These are phyloP conservation scores for Penicillium aurantiogriseum DNA, from an alignment of 2,329 filamentous ascomycete genomes.

Conservation along the genomic window DNA sequence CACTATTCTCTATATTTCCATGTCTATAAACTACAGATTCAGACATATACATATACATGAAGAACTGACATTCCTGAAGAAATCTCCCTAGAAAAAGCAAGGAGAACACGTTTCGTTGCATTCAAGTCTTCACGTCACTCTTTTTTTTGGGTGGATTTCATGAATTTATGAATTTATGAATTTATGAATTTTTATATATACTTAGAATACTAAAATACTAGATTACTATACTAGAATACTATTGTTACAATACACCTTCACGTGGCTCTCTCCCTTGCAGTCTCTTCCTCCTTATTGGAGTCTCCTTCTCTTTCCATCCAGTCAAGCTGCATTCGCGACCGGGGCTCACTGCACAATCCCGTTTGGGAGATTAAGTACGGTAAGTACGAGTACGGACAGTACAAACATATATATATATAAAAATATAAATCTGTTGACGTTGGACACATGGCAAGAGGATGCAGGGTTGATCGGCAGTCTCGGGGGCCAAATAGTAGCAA, in stretches of 20 bases:
- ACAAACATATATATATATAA: neutral
- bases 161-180: too few species aligned
- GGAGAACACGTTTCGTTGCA: conserved; percentile 9
- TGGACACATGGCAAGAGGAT: conserved; percentile 19
- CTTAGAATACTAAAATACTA: neutral
- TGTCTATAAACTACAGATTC: too few species aligned
- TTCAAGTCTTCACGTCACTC: conserved; percentile 7
- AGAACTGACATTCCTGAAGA: neutral
- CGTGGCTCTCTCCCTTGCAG: conserved; percentile 8
- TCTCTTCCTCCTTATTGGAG: neutral
- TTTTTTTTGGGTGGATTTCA: neutral
- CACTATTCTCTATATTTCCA: too few species aligned
- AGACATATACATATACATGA: neutral
- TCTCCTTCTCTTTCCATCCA: conserved; percentile 4
- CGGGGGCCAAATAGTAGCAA: neutral
- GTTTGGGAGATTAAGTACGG: neutral
- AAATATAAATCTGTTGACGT: conserved; percentile 4
- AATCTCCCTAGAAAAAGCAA: conserved; percentile 4
- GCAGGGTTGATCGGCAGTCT: conserved; percentile 7
- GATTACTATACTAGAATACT: neutral
- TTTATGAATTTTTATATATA: neutral
- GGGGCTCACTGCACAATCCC: conserved; percentile 5
- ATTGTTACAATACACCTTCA: conserved; percentile 6
- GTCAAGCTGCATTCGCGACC: conserved; percentile 8
- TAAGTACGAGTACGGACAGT: neutral